Evolutionary conservation across 2,329 filamentous ascomycete genomes (phyloP).

Genomic region (Chaetomiaceae sp.): DNA sequence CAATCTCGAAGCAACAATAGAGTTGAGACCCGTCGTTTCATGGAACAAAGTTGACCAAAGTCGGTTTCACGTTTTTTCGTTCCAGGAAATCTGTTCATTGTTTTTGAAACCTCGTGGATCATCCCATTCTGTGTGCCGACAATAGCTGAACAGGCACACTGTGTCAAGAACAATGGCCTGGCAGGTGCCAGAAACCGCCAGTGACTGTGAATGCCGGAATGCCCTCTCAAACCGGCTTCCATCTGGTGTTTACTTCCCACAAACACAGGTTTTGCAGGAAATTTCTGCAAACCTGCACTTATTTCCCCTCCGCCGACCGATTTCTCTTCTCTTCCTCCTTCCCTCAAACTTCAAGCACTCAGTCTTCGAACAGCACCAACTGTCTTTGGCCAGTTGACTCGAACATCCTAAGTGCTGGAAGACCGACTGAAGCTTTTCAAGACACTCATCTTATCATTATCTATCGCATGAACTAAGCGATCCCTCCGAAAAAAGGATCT

Average conservation of each 20-base stretch:
- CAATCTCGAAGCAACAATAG: too few species aligned
- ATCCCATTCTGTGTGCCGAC: too few species aligned
- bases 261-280: neutral
- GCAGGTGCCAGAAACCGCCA: neutral
- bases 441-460: neutral
- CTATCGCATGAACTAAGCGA: neutral
- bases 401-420: neutral
- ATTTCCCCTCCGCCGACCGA: neutral
- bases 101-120: too few species aligned
- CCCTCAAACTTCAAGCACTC: neutral
- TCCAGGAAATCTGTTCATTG: neutral
- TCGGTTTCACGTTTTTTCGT: too few species aligned
- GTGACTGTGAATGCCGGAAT: neutral
- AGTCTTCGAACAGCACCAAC: neutral
- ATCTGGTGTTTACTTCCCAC: neutral
- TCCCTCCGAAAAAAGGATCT: neutral
- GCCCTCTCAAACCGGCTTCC: neutral
- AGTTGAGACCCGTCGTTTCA: too few species aligned
- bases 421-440: neutral
- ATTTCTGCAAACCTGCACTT: neutral
- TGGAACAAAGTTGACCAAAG: too few species aligned
- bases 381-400: neutral
- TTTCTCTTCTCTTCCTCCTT: neutral
- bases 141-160: neutral
- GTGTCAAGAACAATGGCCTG: neutral